Percentiles rank a stretch among this genome's conserved stretches.
phyloP scores from a whole-genome alignment of 139 green algal genomes.

The Marvania coccoides region DNA sequence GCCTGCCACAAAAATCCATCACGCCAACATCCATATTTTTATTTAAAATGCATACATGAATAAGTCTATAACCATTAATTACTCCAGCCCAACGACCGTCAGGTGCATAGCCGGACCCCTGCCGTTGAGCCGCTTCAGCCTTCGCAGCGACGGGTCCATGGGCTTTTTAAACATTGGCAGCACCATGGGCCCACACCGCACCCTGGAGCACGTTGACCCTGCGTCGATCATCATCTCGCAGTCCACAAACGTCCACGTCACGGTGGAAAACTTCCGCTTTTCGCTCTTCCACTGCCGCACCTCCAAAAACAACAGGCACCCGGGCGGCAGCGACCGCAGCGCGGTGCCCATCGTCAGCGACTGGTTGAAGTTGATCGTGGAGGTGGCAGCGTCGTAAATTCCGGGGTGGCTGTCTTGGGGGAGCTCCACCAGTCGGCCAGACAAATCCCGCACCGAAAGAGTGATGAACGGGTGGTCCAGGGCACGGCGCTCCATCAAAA shows the following conservation, averaged over 20 bases:
- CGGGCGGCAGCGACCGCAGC: constrained; percentile 1
- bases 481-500: constrained; percentile 22
- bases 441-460: constrained; percentile 17
- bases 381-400: constrained; percentile 6
- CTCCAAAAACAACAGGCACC: constrained; percentile 29
- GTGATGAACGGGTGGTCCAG: constrained; percentile 41
- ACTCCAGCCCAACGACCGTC: neutral
- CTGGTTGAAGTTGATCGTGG: constrained; percentile 21
- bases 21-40: too few relatives aligned
- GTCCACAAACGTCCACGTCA: constrained; percentile 32
- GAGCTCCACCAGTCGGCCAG: constrained; percentile 23
- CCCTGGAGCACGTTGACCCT: neutral
- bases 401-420: constrained; percentile 33
- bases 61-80: too few relatives aligned
- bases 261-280: constrained; percentile 16
- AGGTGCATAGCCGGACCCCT: neutral
- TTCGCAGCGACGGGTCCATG: constrained; percentile 6
- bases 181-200: constrained; percentile 9
- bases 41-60: too few relatives aligned
- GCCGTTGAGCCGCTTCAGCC: neutral
- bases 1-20: too few relatives aligned
- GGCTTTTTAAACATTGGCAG: constrained; percentile 30
- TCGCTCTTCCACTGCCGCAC: constrained; percentile 34
- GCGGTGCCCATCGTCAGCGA: constrained; percentile 12
- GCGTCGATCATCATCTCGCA: constrained; percentile 23